phyloP scores from a whole-genome alignment of 2,329 filamentous ascomycete genomes.

The Aspergillus ibericus region DNA sequence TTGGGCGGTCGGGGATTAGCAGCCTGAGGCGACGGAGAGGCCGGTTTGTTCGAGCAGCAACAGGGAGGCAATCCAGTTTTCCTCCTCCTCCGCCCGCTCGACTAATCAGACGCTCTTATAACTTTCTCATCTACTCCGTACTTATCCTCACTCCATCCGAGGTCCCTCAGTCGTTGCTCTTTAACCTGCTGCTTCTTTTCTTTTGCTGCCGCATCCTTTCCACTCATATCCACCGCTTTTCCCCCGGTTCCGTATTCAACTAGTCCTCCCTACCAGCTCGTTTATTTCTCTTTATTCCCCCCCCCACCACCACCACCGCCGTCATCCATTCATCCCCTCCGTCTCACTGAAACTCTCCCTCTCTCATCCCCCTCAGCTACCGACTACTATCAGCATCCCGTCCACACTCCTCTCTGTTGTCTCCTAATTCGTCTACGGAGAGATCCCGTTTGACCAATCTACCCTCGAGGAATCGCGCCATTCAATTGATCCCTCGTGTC shows the following conservation, averaged over 20 bases:
- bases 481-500: neutral
- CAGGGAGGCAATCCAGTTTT: slow-evolving; percentile 8
- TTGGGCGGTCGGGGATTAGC: slow-evolving; percentile 2
- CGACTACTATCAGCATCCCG: neutral
- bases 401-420: neutral
- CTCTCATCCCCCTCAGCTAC: neutral
- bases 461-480: neutral
- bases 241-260: neutral
- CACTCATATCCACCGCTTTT: neutral
- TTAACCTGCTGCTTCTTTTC: neutral
- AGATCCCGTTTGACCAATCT: neutral
- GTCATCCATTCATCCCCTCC: neutral
- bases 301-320: neutral
- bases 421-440: neutral
- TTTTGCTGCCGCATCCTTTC: neutral
- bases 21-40: slow-evolving; percentile 3
- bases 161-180: neutral
- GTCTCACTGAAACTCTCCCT: neutral
- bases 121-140: neutral
- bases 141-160: neutral
- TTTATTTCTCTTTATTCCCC: too few relatives aligned
- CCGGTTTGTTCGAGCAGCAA: neutral
- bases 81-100: neutral
- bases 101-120: neutral
- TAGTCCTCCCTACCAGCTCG: neutral